Evolutionary conservation across 1,284 basidiomycete genomes (phyloP).

Genomic region (Ganoderma lucidum): DNA sequence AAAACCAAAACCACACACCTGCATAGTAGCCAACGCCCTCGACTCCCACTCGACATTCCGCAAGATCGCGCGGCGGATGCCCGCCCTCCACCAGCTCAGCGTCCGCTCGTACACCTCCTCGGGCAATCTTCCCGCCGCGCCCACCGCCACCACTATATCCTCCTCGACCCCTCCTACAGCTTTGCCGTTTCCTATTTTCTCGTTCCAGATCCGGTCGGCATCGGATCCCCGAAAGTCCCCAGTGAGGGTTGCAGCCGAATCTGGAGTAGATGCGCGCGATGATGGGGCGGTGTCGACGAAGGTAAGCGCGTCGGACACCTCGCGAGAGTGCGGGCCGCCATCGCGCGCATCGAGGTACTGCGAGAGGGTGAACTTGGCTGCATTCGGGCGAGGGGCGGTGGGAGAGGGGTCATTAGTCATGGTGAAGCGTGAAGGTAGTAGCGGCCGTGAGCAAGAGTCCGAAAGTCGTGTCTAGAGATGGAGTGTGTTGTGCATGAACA

Average conservation of each 20-base stretch:
- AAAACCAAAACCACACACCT: conserved; percentile 52
- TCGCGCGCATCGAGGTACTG: conserved; percentile 12
- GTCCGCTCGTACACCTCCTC: conserved; percentile 71
- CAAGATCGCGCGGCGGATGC: conserved; percentile 68
- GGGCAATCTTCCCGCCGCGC: conserved; percentile 44
- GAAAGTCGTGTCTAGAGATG: conserved; percentile 14
- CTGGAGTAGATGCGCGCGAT: conserved; percentile 31
- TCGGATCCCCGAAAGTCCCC: conserved; percentile 22
- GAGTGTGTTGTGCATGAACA: conserved; percentile 18
- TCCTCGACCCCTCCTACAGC: conserved; percentile 6
- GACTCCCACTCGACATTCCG: conserved; percentile 71
- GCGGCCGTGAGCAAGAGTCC: background rate
- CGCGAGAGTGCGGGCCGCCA: conserved; percentile 5
- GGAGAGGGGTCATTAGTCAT: conserved; percentile 28
- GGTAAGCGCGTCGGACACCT: conserved; percentile 17
- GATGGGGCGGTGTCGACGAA: conserved; percentile 19
- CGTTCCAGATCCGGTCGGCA: conserved; percentile 19
- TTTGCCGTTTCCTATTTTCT: conserved; percentile 17
- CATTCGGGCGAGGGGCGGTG: conserved; percentile 12
- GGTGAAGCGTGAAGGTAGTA: conserved; percentile 4
- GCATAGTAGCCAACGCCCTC: conserved; percentile 71
- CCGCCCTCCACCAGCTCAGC: conserved; percentile 75
- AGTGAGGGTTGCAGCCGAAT: conserved; percentile 22
- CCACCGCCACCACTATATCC: conserved; percentile 24
- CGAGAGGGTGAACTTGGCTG: conserved; percentile 11